These are phyloP conservation scores for Phytophthora lateralis DNA, from an alignment of 352 stramenopile genomes.

Conservation along the genomic window DNA sequence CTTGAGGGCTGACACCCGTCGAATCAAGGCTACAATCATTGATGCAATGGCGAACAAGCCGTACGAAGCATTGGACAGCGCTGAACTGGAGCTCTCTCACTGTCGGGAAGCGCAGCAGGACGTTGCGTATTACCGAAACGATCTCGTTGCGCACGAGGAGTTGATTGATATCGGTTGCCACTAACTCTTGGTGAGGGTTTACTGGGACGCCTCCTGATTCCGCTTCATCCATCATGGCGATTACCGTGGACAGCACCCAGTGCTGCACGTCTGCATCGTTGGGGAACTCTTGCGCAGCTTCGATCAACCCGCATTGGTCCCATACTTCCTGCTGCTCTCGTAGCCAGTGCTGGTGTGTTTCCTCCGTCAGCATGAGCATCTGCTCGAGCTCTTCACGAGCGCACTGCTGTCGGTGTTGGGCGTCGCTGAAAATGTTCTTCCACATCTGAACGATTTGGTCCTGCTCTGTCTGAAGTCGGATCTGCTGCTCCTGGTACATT, in stretches of 20 bases:
- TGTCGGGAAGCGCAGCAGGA: slow-evolving; percentile 25
- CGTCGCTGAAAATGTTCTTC: slow-evolving; percentile 19
- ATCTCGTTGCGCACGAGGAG: slow-evolving; percentile 22
- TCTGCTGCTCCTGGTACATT: slow-evolving; percentile 25
- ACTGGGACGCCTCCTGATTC: not conserved
- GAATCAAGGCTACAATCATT: not conserved
- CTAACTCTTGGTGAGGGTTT: not conserved
- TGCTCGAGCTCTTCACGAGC: slow-evolving; percentile 27
- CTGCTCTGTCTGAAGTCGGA: slow-evolving; percentile 26
- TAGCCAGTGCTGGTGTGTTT: slow-evolving; percentile 26
- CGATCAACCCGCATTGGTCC: slow-evolving; percentile 39
- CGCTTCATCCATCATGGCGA: slow-evolving; percentile 23
- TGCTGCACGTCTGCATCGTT: slow-evolving; percentile 41
- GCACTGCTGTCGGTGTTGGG: slow-evolving; percentile 10
- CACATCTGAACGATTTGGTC: slow-evolving; percentile 23
- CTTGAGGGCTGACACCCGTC: not conserved
- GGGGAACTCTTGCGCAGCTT: slow-evolving; percentile 34
- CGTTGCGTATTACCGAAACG: slow-evolving; percentile 16
- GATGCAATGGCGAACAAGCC: slow-evolving; percentile 24
- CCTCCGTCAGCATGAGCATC: slow-evolving; percentile 20
- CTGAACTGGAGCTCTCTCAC: slow-evolving; percentile 24
- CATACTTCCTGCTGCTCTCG: slow-evolving; percentile 29
- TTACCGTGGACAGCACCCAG: slow-evolving; percentile 34
- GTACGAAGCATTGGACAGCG: slow-evolving; percentile 21
- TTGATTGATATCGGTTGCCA: slow-evolving; percentile 15